Evolutionary conservation across 805 yeast species (phyloP).

Genomic region (Kluyveromyces aestuarii): DNA sequence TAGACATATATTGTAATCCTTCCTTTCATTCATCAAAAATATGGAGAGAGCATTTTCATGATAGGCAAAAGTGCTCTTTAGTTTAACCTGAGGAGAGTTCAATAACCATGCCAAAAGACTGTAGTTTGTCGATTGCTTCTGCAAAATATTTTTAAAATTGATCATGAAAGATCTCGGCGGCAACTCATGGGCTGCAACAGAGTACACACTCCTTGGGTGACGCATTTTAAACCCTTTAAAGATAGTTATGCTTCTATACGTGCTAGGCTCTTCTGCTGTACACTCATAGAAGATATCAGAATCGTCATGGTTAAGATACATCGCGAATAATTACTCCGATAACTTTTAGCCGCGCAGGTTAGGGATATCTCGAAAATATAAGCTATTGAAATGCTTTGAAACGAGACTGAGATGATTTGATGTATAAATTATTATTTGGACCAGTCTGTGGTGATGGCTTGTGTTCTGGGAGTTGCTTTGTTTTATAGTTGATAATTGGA

Average conservation of each 20-base stretch:
- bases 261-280: background rate
- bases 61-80: background rate
- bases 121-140: slow-evolving; percentile 7
- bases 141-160: slow-evolving; percentile 5
- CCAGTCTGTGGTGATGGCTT: no score
- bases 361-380: no score
- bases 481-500: no score
- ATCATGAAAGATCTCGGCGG: slow-evolving; percentile 10
- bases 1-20: background rate
- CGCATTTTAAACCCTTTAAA: background rate
- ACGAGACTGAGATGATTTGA: no score
- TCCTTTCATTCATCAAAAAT: background rate
- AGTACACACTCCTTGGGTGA: background rate
- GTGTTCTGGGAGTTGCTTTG: no score
- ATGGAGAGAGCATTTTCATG: background rate
- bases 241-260: background rate
- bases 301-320: background rate
- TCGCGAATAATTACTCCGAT: background rate
- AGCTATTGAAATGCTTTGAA: no score
- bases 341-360: background rate
- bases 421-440: no score
- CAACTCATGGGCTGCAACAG: background rate
- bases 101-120: slow-evolving; percentile 10
- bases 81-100: background rate
- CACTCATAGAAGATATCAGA: background rate